Conservation (phyloP, 2,329 filamentous ascomycete genomes). For the Ceratocystis lukuohia region DNA sequence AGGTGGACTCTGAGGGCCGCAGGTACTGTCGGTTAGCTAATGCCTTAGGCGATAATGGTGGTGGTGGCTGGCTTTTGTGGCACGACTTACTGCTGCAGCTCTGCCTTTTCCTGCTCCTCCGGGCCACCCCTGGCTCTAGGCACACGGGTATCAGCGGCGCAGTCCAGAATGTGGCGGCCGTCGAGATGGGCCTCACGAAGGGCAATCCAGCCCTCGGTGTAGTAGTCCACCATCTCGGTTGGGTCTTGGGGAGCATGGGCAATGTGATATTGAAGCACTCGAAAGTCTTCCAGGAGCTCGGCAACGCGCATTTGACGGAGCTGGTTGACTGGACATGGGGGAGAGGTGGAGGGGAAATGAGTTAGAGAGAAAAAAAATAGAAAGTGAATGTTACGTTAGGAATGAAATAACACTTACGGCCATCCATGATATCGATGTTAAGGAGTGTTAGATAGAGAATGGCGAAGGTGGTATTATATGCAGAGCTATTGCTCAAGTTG, state of each 20-base stretch:
- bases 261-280: conserved; percentile 48
- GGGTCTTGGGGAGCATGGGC: conserved; percentile 44
- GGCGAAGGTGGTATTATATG: background rate
- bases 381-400: background rate
- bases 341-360: conserved; percentile 7
- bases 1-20: conserved; percentile 37
- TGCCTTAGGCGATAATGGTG: background rate
- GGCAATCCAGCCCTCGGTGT: conserved; percentile 49
- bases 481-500: background rate
- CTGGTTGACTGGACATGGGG: conserved; percentile 40
- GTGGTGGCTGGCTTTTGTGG: background rate
- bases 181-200: conserved; percentile 49
- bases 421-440: conserved; percentile 22
- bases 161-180: conserved; percentile 51
- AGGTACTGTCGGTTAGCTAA: background rate
- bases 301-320: conserved; percentile 46
- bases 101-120: conserved; percentile 16
- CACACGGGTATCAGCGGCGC: conserved; percentile 47
- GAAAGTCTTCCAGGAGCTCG: conserved; percentile 49
- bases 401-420: conserved; percentile 21
- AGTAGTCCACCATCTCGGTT: conserved; percentile 42
- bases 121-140: conserved; percentile 30
- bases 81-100: conserved; percentile 11
- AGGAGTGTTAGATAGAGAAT: background rate
- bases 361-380: background rate